Base-by-base conservation (phyloP, 164 flowering plant species). In the Piper betle region DNA sequence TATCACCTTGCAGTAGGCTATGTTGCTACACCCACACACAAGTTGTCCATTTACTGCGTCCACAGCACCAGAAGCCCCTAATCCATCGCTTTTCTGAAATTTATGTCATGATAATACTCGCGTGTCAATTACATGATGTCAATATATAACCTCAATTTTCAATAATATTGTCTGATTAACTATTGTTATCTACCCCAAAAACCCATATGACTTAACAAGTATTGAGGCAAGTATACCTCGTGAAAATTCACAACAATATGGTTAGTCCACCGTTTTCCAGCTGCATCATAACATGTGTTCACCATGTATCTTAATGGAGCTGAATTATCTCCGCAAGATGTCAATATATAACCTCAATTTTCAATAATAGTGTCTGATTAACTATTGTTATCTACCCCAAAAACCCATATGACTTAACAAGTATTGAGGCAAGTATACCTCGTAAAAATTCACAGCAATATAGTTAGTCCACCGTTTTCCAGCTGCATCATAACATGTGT, bases 381-480 rank as follows among this genome's bases (percentile, higher is more conserved):
- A 25, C 33, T 25, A 25, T 25, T 25, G 33, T 25, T 25, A 25
- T 1, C 33, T 25, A 25, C 33, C 33, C 33, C 33, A 25, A 25
- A 25, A 46, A 10, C 10, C 12, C 15, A 10, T 46, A 10, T 46
- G 10, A 12, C 50, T 16, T 39, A 17, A 40, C 41, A 20, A 50
- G 33, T 17, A 19, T 17, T 37, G 41, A 17, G 46, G 1, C 6
- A 48, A 3, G 37, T n/a, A 25, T 77, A 91, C 96, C 97, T 75
- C 80, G 80, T 88, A 86, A 62, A 77, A 91, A 64, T 91, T 87
- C 46, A 91, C 96, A 6, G 96, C 85, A 50, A 91, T 86, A 79
- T 83, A 91, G 71, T 86, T 91, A 18, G 97, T 82, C 97, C 91
- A 84, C 59, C 96, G 69, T 53, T 80, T 74, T n/a, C 87, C 86